These are phyloP conservation scores for Phytophthora cajani DNA, from an alignment of 352 stramenopile species.

Conservation along the genomic window DNA sequence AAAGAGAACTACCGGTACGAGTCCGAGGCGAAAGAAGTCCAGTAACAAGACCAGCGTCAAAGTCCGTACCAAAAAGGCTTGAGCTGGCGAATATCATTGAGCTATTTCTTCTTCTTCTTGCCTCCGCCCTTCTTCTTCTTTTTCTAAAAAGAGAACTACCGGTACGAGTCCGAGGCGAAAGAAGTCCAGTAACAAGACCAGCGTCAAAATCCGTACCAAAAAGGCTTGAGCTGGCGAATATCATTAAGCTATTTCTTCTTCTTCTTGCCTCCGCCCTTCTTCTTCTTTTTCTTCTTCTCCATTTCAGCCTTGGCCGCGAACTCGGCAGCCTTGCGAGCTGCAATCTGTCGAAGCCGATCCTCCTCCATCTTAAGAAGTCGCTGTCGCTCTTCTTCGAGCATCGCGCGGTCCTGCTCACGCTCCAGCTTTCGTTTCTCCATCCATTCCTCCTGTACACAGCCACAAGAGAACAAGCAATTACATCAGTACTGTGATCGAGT, in stretches of 20 bases:
- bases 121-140: slow-evolving; percentile 42
- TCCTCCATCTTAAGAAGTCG: slow-evolving; percentile 65
- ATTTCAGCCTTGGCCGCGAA: slow-evolving; percentile 76
- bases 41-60: slow-evolving; percentile 25
- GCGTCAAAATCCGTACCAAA: slow-evolving; percentile 17
- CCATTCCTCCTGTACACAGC: slow-evolving; percentile 61
- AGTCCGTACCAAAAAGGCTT: slow-evolving; percentile 19
- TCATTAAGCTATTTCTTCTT: slow-evolving; percentile 45
- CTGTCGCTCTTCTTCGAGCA: slow-evolving; percentile 58
- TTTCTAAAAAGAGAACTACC: slow-evolving; percentile 51
- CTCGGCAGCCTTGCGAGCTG: slow-evolving; percentile 73
- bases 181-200: slow-evolving; percentile 21
- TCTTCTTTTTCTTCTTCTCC: slow-evolving; percentile 88
- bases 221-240: slow-evolving; percentile 23
- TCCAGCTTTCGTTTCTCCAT: slow-evolving; percentile 79
- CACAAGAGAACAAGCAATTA: slow-evolving; percentile 8
- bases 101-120: background rate
- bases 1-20: slow-evolving; percentile 26
- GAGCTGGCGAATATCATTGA: slow-evolving; percentile 6
- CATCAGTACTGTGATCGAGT: background rate
- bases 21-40: slow-evolving; percentile 18
- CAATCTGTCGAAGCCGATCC: slow-evolving; percentile 69
- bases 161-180: slow-evolving; percentile 19
- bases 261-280: slow-evolving; percentile 67
- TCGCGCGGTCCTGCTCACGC: slow-evolving; percentile 52